Percentiles rank a stretch among this genome's conserved stretches.
phyloP scores from a whole-genome alignment of 805 yeast species.

The Yarrowia sp. region DNA sequence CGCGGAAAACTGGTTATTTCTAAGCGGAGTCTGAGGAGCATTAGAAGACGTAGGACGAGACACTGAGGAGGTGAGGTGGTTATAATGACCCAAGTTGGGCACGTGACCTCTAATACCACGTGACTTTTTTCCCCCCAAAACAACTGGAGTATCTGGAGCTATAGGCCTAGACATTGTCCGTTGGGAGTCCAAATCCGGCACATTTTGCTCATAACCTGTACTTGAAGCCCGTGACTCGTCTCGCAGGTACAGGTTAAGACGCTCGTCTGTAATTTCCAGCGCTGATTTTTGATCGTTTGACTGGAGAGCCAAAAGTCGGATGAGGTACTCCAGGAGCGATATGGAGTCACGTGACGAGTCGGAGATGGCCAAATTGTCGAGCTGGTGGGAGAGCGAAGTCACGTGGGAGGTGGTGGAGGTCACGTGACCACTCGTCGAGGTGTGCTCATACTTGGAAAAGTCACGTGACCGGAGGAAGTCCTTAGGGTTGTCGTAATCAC shows the following conservation, averaged over 20 bases:
- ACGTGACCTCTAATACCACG: not conserved
- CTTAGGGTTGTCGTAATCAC: constrained; percentile 16
- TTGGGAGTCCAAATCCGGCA: not conserved
- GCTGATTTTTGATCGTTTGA: constrained; percentile 63
- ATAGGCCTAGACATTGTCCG: constrained; percentile 13
- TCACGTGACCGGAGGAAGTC: constrained; percentile 11
- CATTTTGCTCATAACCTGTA: not conserved
- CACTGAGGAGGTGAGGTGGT: not conserved
- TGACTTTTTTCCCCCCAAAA: not conserved
- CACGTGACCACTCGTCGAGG: constrained; percentile 9
- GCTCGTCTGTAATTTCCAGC: constrained; percentile 67
- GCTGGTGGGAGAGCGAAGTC: not conserved
- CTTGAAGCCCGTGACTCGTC: constrained; percentile 55
- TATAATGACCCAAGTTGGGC: not conserved
- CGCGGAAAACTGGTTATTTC: constrained; percentile 25
- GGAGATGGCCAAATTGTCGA: not conserved
- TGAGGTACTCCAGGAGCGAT: constrained; percentile 67
- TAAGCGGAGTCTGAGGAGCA: constrained; percentile 6
- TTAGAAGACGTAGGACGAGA: not conserved
- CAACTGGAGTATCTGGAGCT: constrained; percentile 22
- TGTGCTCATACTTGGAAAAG: constrained; percentile 40
- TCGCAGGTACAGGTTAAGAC: constrained; percentile 63
- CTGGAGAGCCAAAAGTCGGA: constrained; percentile 67
- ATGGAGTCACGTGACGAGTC: constrained; percentile 51
- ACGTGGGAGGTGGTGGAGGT: not conserved